phyloP scores from a whole-genome alignment of 176 grass and related monocot genomes.

The Bromus sterilis region DNA sequence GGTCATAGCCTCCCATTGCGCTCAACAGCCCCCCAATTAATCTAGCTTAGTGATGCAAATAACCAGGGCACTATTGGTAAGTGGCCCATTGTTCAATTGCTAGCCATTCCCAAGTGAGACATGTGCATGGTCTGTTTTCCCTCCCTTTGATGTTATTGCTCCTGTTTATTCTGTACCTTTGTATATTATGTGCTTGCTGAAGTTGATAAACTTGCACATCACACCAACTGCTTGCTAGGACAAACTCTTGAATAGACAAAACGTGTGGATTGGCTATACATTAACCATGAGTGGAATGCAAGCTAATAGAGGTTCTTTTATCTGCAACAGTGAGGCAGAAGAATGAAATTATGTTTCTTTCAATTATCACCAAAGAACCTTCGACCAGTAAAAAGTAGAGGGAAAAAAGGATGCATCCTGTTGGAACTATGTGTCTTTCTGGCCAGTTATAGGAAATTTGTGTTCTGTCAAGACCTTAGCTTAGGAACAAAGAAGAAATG shows the following conservation, averaged over 20 bases:
- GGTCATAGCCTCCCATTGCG: background rate
- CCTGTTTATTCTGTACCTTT: background rate
- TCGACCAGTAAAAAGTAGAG: conserved; percentile 1
- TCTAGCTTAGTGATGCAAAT: background rate
- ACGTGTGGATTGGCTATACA: background rate
- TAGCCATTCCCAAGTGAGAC: background rate
- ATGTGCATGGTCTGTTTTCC: background rate
- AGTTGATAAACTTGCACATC: conserved; percentile 12
- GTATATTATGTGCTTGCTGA: background rate
- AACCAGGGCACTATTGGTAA: background rate
- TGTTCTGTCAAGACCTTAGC: conserved; percentile 11
- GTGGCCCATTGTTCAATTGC: background rate
- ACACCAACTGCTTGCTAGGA: background rate
- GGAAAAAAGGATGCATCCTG: background rate
- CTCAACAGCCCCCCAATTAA: background rate
- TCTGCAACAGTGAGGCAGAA: background rate
- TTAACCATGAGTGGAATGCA: background rate
- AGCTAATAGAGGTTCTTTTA: background rate
- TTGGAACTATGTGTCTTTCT: conserved; percentile 11
- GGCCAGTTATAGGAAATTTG: background rate
- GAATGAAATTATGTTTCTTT: background rate
- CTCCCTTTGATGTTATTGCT: background rate
- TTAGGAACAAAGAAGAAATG: conserved; percentile 8
- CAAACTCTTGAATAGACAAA: background rate
- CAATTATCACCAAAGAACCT: conserved; percentile 17